Evolutionary conservation across 164 flowering plant species (phyloP).

Genomic region (Aristolochia fimbriata): DNA sequence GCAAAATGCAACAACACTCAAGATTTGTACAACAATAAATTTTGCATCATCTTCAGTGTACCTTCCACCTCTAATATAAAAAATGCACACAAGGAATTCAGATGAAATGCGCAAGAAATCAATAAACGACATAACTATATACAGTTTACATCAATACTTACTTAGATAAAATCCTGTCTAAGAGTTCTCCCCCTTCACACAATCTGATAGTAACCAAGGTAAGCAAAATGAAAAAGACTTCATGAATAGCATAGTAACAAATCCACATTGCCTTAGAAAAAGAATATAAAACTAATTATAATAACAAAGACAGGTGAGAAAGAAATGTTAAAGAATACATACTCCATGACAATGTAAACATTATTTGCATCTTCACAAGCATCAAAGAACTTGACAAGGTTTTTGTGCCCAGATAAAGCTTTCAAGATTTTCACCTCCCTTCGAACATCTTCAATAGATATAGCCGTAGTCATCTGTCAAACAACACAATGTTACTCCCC

Average conservation of each 20-base stretch:
- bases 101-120: not conserved
- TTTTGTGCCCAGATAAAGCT: conserved; percentile 75
- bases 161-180: conserved; percentile 91
- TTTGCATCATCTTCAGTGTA: conserved; percentile 78
- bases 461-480: conserved; percentile 90
- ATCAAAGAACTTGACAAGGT: conserved; percentile 79
- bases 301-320: not conserved
- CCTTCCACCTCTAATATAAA: conserved; percentile 67
- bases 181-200: conserved; percentile 95
- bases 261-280: not conserved
- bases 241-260: not conserved
- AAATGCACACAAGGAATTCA: conserved; percentile 1
- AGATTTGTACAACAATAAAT: conserved; percentile 51
- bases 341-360: conserved; percentile 96
- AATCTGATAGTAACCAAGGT: conserved; percentile 31
- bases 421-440: conserved; percentile 92
- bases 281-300: too few species aligned
- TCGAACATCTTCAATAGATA: conserved; percentile 95
- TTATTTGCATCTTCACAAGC: conserved; percentile 85
- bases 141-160: conserved; percentile 11
- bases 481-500: not conserved
- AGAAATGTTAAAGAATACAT: conserved; percentile 20
- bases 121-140: not conserved
- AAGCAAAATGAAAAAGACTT: not conserved
- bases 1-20: conserved; percentile 63